Conservation (phyloP, 768 basidiomycete genomes). For the Piloderma croceum region DNA sequence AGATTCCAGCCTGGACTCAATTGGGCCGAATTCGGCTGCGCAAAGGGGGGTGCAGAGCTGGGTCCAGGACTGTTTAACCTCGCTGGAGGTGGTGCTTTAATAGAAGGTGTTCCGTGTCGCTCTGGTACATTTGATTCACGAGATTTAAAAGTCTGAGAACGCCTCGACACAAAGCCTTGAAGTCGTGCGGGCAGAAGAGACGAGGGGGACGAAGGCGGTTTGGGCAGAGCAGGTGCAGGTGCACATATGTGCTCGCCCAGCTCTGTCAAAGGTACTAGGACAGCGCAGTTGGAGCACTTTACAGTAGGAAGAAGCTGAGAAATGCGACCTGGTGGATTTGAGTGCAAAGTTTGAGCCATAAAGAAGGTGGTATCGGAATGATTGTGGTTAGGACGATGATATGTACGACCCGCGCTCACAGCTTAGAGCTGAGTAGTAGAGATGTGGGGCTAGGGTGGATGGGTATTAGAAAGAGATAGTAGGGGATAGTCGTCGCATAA, state of each 20-base stretch:
- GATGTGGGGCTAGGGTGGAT: no score
- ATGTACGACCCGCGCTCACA: slow-evolving; percentile 32
- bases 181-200: slow-evolving; percentile 47
- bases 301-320: slow-evolving; percentile 77
- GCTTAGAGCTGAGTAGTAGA: no score
- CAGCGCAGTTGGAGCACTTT: slow-evolving; percentile 76
- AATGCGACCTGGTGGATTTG: slow-evolving; percentile 36
- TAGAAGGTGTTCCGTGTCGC: no score
- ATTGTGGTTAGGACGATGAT: slow-evolving; percentile 8
- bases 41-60: no score
- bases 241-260: slow-evolving; percentile 78
- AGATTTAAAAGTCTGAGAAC: no score
- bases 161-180: slow-evolving; percentile 36
- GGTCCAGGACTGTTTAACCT: no score
- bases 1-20: no score
- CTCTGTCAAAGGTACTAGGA: slow-evolving; percentile 62
- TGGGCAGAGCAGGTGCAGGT: slow-evolving; percentile 41
- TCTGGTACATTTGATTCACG: no score
- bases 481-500: no score
- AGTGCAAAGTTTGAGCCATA: slow-evolving; percentile 29
- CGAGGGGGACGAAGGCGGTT: slow-evolving; percentile 26
- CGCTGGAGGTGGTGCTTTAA: no score
- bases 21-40: no score
- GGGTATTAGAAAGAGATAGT: no score
- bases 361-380: slow-evolving; percentile 9